Conservation (phyloP, 306 rosid genomes). For the Casuarina glauca region DNA sequence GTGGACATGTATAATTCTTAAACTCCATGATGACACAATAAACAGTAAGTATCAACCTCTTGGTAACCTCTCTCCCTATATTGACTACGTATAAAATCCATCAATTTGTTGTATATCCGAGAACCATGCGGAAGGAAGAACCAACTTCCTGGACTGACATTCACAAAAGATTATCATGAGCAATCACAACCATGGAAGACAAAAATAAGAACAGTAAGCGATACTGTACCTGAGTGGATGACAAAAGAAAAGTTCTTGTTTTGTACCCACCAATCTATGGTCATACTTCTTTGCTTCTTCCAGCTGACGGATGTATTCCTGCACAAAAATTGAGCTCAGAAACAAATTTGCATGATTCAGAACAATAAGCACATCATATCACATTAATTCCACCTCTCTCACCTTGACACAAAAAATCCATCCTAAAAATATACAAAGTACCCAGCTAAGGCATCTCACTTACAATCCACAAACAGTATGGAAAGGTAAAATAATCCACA, state of each 20-base stretch:
- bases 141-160: constrained; percentile 96
- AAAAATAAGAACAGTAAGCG: constrained; percentile 1
- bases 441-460: not conserved
- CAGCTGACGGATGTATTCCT: constrained; percentile 61
- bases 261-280: constrained; percentile 85
- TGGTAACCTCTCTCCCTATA: constrained; percentile 86
- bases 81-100: constrained; percentile 70
- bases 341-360: constrained; percentile 20
- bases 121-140: constrained; percentile 92
- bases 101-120: constrained; percentile 74
- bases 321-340: constrained; percentile 24
- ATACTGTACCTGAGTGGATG: constrained; percentile 81
- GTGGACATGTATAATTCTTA: constrained; percentile 11
- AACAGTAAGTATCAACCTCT: constrained; percentile 57
- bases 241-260: constrained; percentile 86
- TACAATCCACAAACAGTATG: not conserved
- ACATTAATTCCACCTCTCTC: constrained; percentile 17
- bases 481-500: not conserved
- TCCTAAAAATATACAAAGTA: not conserved
- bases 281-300: constrained; percentile 98
- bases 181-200: not conserved
- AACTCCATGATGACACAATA: constrained; percentile 9
- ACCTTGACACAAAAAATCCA: not conserved
- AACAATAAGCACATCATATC: constrained; percentile 17
- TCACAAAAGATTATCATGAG: constrained; percentile 21